Percentiles rank a stretch among this genome's conserved stretches.
Conservation (phyloP, 257 asterid genomes). For the Solanum infundibuliforme region DNA sequence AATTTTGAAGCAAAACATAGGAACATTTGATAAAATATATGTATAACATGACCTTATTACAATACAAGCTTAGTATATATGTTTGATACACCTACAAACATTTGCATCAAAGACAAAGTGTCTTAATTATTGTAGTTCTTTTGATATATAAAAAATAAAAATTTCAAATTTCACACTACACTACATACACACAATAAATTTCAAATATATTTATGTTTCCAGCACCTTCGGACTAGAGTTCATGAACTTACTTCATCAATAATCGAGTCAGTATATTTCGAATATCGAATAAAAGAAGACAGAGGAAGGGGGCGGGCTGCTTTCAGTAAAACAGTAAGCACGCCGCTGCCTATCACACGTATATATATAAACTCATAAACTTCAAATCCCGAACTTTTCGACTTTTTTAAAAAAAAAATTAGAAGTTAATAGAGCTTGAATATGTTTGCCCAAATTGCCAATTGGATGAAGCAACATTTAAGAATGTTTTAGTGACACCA, state of each 20-base stretch:
- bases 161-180: background rate
- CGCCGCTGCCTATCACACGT: constrained; percentile 52
- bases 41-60: constrained; percentile 17
- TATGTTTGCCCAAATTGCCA: constrained; percentile 81
- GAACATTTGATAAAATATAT: background rate
- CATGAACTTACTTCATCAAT: constrained; percentile 1
- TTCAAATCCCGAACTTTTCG: background rate
- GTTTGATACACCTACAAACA: background rate
- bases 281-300: background rate
- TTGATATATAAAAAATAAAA: background rate
- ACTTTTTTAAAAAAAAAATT: background rate
- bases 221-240: constrained; percentile 15
- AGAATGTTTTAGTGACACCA: constrained; percentile 54
- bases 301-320: constrained; percentile 61
- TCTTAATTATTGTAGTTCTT: background rate
- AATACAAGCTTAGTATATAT: constrained; percentile 15
- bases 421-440: constrained; percentile 43
- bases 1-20: background rate
- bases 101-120: background rate
- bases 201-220: background rate
- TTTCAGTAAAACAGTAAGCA: constrained; percentile 48
- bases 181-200: background rate
- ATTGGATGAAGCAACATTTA: constrained; percentile 37
- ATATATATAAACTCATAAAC: constrained; percentile 9
- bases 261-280: background rate